phyloP scores from a whole-genome alignment of 768 basidiomycete genomes.

The Boletus tylopilopsis region DNA sequence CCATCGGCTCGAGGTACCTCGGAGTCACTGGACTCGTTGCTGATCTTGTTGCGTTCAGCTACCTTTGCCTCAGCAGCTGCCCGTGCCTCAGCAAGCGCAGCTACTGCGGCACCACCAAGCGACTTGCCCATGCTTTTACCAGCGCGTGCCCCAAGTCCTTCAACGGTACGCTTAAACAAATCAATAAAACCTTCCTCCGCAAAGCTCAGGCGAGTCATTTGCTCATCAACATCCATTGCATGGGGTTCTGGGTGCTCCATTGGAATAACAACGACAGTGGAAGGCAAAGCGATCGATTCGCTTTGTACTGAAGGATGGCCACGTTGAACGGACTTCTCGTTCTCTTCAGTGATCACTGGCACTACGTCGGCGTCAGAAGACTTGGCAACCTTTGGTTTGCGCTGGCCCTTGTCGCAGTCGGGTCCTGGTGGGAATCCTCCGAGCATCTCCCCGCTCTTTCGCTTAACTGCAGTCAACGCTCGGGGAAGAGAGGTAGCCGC shows the following conservation, averaged over 20 bases:
- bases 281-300: background rate
- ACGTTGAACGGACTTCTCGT: slow-evolving; percentile 4
- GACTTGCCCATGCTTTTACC: slow-evolving; percentile 63
- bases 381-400: slow-evolving; percentile 50
- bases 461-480: slow-evolving; percentile 41
- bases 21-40: slow-evolving; percentile 25
- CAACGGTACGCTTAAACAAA: slow-evolving; percentile 67
- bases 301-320: slow-evolving; percentile 2
- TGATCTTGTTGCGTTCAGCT: slow-evolving; percentile 56
- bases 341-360: slow-evolving; percentile 13
- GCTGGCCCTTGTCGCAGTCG: slow-evolving; percentile 38
- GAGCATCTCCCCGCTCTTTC: slow-evolving; percentile 60
- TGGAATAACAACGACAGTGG: background rate
- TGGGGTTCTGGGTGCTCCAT: slow-evolving; percentile 20
- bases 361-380: slow-evolving; percentile 34
- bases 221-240: slow-evolving; percentile 20
- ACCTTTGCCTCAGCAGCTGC: slow-evolving; percentile 66
- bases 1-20: slow-evolving; percentile 26
- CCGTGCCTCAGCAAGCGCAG: slow-evolving; percentile 62
- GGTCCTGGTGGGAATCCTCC: slow-evolving; percentile 13
- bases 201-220: slow-evolving; percentile 6
- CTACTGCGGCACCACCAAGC: slow-evolving; percentile 47
- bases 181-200: slow-evolving; percentile 51
- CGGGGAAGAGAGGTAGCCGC: slow-evolving; percentile 8
- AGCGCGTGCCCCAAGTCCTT: slow-evolving; percentile 56